Evolutionary conservation across 148 eudicot genomes (phyloP).

Genomic region (Rhododendron kiyosumense): DNA sequence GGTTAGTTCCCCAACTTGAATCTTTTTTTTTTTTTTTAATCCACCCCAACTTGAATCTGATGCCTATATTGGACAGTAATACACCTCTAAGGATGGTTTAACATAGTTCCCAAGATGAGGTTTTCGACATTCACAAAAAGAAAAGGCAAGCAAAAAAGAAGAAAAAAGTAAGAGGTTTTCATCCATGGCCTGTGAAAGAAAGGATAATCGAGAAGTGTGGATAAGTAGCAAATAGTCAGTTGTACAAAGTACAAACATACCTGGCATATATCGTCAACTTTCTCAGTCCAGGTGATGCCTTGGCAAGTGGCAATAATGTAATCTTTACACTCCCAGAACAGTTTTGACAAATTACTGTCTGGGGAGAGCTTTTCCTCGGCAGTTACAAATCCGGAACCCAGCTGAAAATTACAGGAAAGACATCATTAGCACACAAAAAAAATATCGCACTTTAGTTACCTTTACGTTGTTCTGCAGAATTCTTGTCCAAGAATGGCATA

Average conservation of each 20-base stretch:
- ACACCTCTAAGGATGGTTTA: neutral
- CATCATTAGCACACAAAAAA: slow-evolving; percentile 2
- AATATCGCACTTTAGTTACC: neutral
- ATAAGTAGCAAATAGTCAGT: neutral
- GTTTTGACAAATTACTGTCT: slow-evolving; percentile 45
- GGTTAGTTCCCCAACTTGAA: neutral
- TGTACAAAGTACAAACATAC: slow-evolving; percentile 26
- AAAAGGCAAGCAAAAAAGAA: neutral
- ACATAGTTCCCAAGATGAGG: neutral
- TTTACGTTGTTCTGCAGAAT: neutral
- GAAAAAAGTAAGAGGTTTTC: neutral
- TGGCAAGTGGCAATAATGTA: slow-evolving; percentile 67
- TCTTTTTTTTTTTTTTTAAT: no score
- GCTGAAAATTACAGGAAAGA: slow-evolving; percentile 39
- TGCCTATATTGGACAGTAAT: neutral
- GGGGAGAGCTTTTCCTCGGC: slow-evolving; percentile 66
- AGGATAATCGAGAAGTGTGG: neutral
- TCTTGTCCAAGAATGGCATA: neutral
- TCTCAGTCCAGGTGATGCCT: slow-evolving; percentile 58
- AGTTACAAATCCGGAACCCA: slow-evolving; percentile 71
- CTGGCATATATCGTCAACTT: slow-evolving; percentile 85
- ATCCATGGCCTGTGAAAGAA: neutral
- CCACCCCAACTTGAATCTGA: neutral
- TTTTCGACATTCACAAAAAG: neutral
- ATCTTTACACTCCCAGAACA: slow-evolving; percentile 80